These are phyloP conservation scores for Fusarium cyanostomum DNA, from an alignment of 2,329 filamentous ascomycete species.

Conservation along the genomic window DNA sequence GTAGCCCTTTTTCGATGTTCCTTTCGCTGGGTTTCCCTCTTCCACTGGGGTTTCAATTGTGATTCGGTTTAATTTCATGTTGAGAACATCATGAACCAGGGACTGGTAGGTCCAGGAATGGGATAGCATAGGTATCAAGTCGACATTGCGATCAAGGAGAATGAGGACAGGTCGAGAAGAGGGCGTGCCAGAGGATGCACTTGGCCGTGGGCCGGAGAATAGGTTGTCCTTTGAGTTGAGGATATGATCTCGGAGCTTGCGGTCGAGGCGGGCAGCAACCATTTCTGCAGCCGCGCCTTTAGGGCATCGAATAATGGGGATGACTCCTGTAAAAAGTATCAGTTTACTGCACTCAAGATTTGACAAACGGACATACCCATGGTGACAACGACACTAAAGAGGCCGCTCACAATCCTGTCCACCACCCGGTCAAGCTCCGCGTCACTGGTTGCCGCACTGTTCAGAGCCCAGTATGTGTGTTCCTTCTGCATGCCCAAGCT, in stretches of 20 bases:
- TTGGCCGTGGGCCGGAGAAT: slow-evolving; percentile 76
- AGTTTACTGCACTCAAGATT: neutral
- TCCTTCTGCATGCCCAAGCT: slow-evolving; percentile 91
- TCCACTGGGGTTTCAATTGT: slow-evolving; percentile 88
- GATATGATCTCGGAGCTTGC: slow-evolving; percentile 95
- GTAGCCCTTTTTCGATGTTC: slow-evolving; percentile 85
- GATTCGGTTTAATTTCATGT: slow-evolving; percentile 83
- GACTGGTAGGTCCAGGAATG: slow-evolving; percentile 88
- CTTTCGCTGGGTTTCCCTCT: slow-evolving; percentile 77
- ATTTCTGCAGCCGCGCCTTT: slow-evolving; percentile 93
- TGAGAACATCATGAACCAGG: slow-evolving; percentile 73
- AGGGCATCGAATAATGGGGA: slow-evolving; percentile 94
- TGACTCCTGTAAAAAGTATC: slow-evolving; percentile 67
- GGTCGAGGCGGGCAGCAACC: slow-evolving; percentile 92
- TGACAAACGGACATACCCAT: slow-evolving; percentile 72
- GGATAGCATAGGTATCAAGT: slow-evolving; percentile 97
- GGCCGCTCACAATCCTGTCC: slow-evolving; percentile 90
- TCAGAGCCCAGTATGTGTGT: slow-evolving; percentile 94
- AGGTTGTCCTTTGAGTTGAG: slow-evolving; percentile 98
- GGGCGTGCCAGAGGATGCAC: slow-evolving; percentile 65
- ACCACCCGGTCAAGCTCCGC: slow-evolving; percentile 88
- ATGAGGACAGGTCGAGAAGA: slow-evolving; percentile 88
- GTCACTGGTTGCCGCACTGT: slow-evolving; percentile 90
- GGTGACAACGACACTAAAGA: slow-evolving; percentile 99
- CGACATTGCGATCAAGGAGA: slow-evolving; percentile 93